A percentile compares a stretch with the other conserved stretches of the same genome.
phyloP scores from a whole-genome alignment of 2,329 filamentous ascomycete genomes.

The Diaporthe nobilis region DNA sequence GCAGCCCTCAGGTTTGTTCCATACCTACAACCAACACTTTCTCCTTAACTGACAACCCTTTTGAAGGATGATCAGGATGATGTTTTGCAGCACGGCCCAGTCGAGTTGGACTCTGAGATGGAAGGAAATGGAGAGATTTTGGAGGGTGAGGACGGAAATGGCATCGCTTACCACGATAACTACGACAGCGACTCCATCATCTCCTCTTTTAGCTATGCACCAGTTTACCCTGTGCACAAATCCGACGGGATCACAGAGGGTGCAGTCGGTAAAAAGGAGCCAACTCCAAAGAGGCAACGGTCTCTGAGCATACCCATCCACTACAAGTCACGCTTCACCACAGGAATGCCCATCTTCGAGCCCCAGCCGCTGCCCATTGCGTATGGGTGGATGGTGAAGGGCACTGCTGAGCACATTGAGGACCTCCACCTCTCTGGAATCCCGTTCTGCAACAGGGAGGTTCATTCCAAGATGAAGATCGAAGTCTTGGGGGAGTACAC shows the following conservation, averaged over 20 bases:
- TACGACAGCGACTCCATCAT: background rate
- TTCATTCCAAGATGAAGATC: constrained; percentile 10
- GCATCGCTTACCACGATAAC: background rate
- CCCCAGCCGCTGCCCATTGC: constrained; percentile 16
- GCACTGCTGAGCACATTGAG: constrained; percentile 27
- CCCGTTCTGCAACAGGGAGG: background rate
- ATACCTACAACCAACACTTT: accelerated
- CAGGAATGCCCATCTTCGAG: background rate
- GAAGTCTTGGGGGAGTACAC: constrained; percentile 39
- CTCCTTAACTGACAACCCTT: background rate
- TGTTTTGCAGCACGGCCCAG: background rate
- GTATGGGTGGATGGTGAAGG: constrained; percentile 35
- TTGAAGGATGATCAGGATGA: background rate
- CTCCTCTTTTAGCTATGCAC: too few species aligned
- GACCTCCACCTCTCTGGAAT: constrained; percentile 17
- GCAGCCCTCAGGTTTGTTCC: background rate
- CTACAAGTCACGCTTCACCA: background rate
- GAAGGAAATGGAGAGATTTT: background rate
- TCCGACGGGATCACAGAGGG: too few species aligned
- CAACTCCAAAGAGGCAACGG: constrained; percentile 4
- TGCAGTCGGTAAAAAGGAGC: background rate
- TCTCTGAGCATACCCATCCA: constrained; percentile 10
- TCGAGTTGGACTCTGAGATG: background rate
- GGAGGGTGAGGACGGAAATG: background rate
- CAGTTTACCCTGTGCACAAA: background rate